These are phyloP conservation scores for Posidonia oceanica DNA, from an alignment of 116 monocot genomes.

Conservation along the genomic window DNA sequence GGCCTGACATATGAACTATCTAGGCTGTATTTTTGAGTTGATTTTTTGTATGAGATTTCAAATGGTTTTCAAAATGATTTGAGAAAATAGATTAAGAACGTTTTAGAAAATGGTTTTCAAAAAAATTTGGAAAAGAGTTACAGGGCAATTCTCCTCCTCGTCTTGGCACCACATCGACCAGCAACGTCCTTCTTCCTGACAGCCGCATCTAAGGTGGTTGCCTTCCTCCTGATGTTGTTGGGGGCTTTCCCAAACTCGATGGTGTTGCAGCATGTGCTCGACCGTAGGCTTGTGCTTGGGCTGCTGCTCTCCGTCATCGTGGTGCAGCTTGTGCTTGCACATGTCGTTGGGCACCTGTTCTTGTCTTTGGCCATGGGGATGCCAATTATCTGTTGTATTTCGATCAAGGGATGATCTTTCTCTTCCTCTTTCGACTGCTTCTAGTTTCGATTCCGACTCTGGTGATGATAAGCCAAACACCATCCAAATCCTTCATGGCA, in stretches of 20 bases:
- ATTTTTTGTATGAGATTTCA: too few species aligned
- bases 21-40: too few species aligned
- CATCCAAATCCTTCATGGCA: too few species aligned
- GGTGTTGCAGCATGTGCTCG: constrained; percentile 21
- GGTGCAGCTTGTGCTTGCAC: constrained; percentile 27
- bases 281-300: constrained; percentile 17
- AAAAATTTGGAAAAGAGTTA: too few species aligned
- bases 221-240: constrained; percentile 33
- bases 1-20: too few species aligned
- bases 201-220: constrained; percentile 29
- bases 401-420: constrained; percentile 22
- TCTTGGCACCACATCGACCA: constrained; percentile 21
- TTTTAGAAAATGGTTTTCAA: too few species aligned
- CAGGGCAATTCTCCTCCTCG: constrained; percentile 29
- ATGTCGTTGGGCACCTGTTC: constrained; percentile 20
- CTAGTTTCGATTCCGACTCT: neutral
- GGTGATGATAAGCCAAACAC: too few species aligned
- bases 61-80: too few species aligned
- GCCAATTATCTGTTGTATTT: constrained; percentile 35
- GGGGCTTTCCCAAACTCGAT: constrained; percentile 25
- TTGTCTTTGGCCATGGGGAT: constrained; percentile 16
- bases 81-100: too few species aligned
- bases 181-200: constrained; percentile 48
- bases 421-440: too few species aligned
- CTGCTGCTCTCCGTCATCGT: constrained; percentile 20